phyloP scores from a whole-genome alignment of 2,329 filamentous ascomycete genomes.

The Cladosporium sp. region DNA sequence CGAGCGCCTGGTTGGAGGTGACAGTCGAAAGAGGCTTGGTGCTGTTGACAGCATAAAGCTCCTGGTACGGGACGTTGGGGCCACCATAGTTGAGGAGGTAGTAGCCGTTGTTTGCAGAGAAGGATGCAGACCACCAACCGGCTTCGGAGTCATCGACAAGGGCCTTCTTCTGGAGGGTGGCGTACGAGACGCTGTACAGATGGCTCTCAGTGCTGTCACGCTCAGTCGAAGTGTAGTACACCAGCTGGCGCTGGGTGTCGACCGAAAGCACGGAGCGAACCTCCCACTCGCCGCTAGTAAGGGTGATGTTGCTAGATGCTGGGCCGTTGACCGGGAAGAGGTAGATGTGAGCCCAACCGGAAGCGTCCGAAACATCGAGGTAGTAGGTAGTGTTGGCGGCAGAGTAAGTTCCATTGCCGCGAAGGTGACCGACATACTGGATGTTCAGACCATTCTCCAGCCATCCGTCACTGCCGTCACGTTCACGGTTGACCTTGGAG shows the following conservation, averaged over 20 bases:
- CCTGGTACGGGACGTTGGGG: conserved; percentile 69
- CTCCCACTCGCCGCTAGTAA: conserved; percentile 69
- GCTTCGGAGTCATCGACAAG: conserved; percentile 63
- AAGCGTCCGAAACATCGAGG: conserved; percentile 66
- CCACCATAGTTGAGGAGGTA: conserved; percentile 67
- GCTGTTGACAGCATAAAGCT: conserved; percentile 62
- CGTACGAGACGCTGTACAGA: conserved; percentile 66
- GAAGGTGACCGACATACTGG: conserved; percentile 54
- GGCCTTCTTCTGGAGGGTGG: conserved; percentile 55
- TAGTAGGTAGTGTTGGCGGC: conserved; percentile 55
- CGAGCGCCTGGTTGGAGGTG: conserved; percentile 61
- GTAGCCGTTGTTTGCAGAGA: conserved; percentile 63
- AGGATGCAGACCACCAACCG: conserved; percentile 65
- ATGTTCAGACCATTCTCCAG: conserved; percentile 62
- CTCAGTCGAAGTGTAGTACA: conserved; percentile 68
- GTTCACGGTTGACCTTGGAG: conserved; percentile 55
- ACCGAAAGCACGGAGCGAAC: conserved; percentile 62
- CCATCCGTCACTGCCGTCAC: conserved; percentile 64
- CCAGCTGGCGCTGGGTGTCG: conserved; percentile 56
- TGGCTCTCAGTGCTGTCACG: conserved; percentile 68
- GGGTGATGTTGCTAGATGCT: conserved; percentile 49
- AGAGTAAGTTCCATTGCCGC: conserved; percentile 38
- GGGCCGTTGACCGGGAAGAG: conserved; percentile 60
- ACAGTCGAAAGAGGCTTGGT: conserved; percentile 60
- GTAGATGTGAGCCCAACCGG: conserved; percentile 68